These are phyloP conservation scores for Rubia tinctorum DNA, from an alignment of 305 asterid genomes.

Conservation along the genomic window DNA sequence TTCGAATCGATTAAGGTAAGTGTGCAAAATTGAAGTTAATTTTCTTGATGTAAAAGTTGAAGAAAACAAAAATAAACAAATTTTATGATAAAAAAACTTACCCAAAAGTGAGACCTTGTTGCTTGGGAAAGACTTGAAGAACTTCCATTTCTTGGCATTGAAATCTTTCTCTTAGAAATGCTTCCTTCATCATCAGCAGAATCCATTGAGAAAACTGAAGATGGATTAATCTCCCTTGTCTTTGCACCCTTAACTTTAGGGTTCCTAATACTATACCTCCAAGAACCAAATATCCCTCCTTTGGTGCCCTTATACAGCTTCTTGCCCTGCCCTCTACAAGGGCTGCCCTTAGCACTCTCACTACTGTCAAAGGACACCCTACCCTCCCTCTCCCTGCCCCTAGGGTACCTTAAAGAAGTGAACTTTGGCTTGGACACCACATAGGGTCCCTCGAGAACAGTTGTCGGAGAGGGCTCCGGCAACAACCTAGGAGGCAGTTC, in stretches of 20 bases:
- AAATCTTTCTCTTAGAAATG: constrained; percentile 13
- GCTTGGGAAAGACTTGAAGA: constrained; percentile 33
- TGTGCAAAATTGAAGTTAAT: too few species aligned
- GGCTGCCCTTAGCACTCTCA: constrained; percentile 41
- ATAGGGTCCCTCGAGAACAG: constrained; percentile 74
- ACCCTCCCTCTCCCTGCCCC: constrained; percentile 28
- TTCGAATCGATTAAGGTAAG: too few species aligned
- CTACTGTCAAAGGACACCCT: constrained; percentile 31
- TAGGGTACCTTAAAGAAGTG: constrained; percentile 49
- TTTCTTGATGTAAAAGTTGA: too few species aligned
- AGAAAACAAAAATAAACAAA: not conserved
- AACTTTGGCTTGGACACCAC: constrained; percentile 41
- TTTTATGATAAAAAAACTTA: constrained; percentile 20
- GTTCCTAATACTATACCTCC: constrained; percentile 28
- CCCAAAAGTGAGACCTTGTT: constrained; percentile 60
- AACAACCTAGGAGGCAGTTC: constrained; percentile 45
- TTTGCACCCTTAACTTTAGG: constrained; percentile 26
- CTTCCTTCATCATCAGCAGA: constrained; percentile 20
- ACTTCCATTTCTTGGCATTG: constrained; percentile 49
- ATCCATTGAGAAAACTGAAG: constrained; percentile 19
- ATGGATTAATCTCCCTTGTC: constrained; percentile 29
- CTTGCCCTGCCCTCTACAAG: constrained; percentile 33
- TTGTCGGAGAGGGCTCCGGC: constrained; percentile 50
- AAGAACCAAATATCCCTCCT: constrained; percentile 23
- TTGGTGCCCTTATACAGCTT: constrained; percentile 17